A percentile compares a stretch with the other conserved stretches of the same genome.
Evolutionary conservation across 176 grass and related monocot genomes (phyloP).

Genomic region (Musa troglodytarum): DNA sequence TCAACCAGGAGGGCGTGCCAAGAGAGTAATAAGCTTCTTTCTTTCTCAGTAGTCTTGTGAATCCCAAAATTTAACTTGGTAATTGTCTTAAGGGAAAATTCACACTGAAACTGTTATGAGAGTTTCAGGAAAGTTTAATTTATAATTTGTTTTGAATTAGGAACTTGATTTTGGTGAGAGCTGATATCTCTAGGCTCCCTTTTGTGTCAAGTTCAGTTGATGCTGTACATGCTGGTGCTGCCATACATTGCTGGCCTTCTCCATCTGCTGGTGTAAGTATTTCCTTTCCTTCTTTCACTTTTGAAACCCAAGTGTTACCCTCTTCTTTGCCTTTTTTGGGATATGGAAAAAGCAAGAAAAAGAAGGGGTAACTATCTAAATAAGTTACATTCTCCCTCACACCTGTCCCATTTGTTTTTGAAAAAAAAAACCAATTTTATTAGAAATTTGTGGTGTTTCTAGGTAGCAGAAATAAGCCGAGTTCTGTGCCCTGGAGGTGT

Average conservation of each 20-base stretch:
- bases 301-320: background rate
- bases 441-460: background rate
- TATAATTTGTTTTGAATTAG: slow-evolving; percentile 29
- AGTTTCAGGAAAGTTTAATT: background rate
- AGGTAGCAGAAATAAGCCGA: slow-evolving; percentile 87
- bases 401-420: background rate
- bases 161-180: slow-evolving; percentile 63
- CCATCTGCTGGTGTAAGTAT: slow-evolving; percentile 68
- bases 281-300: background rate
- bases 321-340: background rate
- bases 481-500: slow-evolving; percentile 67
- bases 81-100: background rate
- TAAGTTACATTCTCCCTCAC: background rate
- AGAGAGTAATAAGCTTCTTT: slow-evolving; percentile 31
- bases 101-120: background rate
- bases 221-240: slow-evolving; percentile 89
- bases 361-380: background rate
- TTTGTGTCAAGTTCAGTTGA: slow-evolving; percentile 62
- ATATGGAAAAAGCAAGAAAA: background rate
- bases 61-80: background rate
- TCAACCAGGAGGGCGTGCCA: slow-evolving; percentile 60
- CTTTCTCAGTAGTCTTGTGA: background rate
- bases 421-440: background rate
- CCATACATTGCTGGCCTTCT: slow-evolving; percentile 94
- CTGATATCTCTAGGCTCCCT: slow-evolving; percentile 86